phyloP scores from a whole-genome alignment of 1,284 basidiomycete species.

The Boletus semigastroideus region DNA sequence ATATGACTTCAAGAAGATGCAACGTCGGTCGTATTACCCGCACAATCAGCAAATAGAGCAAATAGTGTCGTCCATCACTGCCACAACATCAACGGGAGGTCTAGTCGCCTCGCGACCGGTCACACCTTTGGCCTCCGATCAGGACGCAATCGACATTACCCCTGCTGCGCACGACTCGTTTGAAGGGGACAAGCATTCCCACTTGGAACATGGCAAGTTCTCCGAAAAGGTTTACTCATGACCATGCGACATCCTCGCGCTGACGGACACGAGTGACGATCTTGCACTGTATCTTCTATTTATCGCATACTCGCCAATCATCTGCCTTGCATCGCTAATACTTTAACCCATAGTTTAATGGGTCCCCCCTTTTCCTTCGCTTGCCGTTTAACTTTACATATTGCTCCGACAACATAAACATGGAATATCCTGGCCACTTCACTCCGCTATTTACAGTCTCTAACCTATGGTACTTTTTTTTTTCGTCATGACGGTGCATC shows the following conservation, averaged over 20 bases:
- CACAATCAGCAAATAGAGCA: conserved; percentile 73
- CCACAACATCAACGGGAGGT: conserved; percentile 43
- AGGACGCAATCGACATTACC: conserved; percentile 15
- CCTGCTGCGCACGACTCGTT: conserved; percentile 21
- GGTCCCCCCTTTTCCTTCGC: conserved; percentile 15
- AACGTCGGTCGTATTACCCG: conserved; percentile 79
- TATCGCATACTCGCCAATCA: conserved; percentile 27
- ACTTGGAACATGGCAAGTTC: conserved; percentile 19
- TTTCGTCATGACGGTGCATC: conserved; percentile 15
- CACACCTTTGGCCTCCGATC: conserved; percentile 39
- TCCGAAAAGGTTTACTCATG: conserved; percentile 33
- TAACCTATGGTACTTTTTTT: conserved; percentile 13
- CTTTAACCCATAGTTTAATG: conserved; percentile 22
- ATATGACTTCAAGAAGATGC: conserved; percentile 86
- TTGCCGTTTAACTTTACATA: conserved; percentile 8
- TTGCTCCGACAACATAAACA: conserved; percentile 4
- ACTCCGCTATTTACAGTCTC: conserved; percentile 10
- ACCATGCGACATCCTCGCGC: conserved; percentile 5
- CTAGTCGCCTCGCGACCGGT: conserved; percentile 45
- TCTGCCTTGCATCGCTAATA: conserved; percentile 18
- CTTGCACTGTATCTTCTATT: conserved; percentile 23
- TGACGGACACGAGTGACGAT: conserved; percentile 7
- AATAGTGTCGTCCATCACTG: conserved; percentile 48
- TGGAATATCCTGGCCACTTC: conserved; percentile 16
- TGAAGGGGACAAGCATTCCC: conserved; percentile 18